Conservation (phyloP, 2,329 filamentous ascomycete species). For the Lachnellula occidentalis region DNA sequence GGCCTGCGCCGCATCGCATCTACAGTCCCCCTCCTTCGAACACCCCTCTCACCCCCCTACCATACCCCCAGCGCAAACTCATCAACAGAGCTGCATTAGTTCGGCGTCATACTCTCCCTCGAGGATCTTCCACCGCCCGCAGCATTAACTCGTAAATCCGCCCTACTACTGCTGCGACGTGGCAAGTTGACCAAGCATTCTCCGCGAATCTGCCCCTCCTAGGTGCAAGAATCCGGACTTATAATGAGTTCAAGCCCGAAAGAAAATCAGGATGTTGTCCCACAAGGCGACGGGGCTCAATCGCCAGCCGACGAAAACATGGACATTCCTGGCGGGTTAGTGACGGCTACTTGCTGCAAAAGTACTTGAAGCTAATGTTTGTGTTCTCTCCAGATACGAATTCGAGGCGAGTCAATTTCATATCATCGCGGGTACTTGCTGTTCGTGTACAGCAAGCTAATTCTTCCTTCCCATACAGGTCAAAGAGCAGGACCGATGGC, state of each 20-base stretch:
- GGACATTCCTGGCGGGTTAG: not conserved
- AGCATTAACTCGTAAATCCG: no score
- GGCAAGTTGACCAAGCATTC: not conserved
- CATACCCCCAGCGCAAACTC: no score
- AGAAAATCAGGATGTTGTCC: not conserved
- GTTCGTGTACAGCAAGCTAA: not conserved
- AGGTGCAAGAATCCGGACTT: not conserved
- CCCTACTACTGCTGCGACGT: not conserved
- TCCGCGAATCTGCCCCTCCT: not conserved
- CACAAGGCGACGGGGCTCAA: not conserved
- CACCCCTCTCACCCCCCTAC: no score
- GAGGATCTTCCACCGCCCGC: no score
- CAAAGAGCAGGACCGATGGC: conserved; percentile 69
- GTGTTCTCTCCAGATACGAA: not conserved
- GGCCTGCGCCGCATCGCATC: no score
- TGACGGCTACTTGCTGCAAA: not conserved
- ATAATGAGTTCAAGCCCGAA: not conserved
- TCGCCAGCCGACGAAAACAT: not conserved
- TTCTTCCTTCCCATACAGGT: not conserved
- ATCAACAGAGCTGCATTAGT: no score
- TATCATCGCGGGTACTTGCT: not conserved
- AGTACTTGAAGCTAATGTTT: not conserved
- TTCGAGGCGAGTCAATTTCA: not conserved
- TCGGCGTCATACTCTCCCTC: no score
- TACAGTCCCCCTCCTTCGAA: no score